Evolutionary conservation across 768 basidiomycete genomes (phyloP).

Genomic region (Tricholoma sp.): DNA sequence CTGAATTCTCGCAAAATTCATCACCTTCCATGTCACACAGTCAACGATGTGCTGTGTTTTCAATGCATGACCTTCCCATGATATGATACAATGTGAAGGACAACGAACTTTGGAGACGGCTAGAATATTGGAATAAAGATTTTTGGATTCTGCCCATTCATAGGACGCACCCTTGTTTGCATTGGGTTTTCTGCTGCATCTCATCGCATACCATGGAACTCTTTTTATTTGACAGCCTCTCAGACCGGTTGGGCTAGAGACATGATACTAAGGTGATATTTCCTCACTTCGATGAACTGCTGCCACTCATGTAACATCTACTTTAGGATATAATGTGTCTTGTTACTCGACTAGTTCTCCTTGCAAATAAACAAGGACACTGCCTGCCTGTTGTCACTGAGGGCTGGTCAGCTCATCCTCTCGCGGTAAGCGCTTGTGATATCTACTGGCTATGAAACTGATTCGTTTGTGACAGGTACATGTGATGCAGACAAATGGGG

Average conservation of each 20-base stretch:
- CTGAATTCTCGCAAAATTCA: background rate
- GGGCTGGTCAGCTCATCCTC: slow-evolving; percentile 1
- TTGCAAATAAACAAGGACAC: background rate
- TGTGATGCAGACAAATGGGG: background rate
- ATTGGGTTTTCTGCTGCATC: slow-evolving; percentile 2
- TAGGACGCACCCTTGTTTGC: background rate
- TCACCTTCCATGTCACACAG: background rate
- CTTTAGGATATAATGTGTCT: slow-evolving; percentile 2
- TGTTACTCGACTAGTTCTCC: background rate
- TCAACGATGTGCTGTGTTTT: slow-evolving; percentile 5
- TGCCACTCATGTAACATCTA: background rate
- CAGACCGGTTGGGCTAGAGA: background rate
- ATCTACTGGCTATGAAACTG: background rate
- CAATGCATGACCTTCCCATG: slow-evolving; percentile 2
- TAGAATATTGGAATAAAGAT: slow-evolving; percentile 1
- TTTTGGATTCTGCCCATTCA: slow-evolving; percentile 2
- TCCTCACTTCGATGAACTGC: background rate
- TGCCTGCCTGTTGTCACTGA: slow-evolving; percentile 1
- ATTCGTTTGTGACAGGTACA: background rate
- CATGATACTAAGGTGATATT: background rate
- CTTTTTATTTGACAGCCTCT: slow-evolving; percentile 2
- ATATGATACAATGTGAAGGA: background rate
- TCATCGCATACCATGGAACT: background rate
- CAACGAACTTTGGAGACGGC: background rate
- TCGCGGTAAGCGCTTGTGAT: slow-evolving; percentile 1